Percentiles rank a stretch among this genome's conserved stretches.
These are phyloP conservation scores for Collariella sp. DNA, from an alignment of 495 filamentous ascomycete species.

Conservation along the genomic window DNA sequence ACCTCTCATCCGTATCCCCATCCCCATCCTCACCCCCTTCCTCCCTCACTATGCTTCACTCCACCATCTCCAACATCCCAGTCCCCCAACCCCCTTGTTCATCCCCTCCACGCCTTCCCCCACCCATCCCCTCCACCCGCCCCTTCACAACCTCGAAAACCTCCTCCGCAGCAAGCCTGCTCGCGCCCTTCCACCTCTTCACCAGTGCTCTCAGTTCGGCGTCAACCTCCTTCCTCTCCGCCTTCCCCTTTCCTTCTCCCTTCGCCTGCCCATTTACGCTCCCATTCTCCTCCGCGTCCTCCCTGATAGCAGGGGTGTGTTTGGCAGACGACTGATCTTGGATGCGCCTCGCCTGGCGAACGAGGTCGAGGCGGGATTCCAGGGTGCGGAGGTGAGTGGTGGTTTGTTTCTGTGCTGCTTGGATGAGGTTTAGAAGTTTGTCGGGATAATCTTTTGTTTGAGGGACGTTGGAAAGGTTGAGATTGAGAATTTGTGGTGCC, in stretches of 20 bases:
- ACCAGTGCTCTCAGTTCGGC: conserved; percentile 15
- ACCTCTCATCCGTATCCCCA: background rate
- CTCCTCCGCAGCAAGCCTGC: conserved; percentile 24
- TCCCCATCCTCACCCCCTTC: conserved; percentile 4
- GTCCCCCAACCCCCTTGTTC: background rate
- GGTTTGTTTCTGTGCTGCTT: conserved; percentile 1
- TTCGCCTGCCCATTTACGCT: background rate
- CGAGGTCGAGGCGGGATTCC: conserved; percentile 10
- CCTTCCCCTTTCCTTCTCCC: background rate
- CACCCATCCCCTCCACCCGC: conserved; percentile 25
- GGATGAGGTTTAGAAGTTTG: conserved; percentile 5
- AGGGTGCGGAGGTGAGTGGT: background rate
- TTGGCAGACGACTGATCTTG: background rate
- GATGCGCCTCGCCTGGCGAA: conserved; percentile 19
- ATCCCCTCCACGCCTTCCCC: conserved; percentile 15
- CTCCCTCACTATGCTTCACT: background rate
- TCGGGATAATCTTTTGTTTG: too few species aligned
- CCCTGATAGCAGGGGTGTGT: too few species aligned
- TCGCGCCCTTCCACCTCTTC: conserved; percentile 20
- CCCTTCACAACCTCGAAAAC: conserved; percentile 23
- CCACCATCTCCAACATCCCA: background rate
- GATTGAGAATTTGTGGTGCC: background rate
- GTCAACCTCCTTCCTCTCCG: conserved; percentile 12
- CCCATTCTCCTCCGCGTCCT: too few species aligned
- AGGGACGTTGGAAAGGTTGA: too few species aligned